phyloP scores from a whole-genome alignment of 129 eudicot genomes.

The Escallonia herrerae region DNA sequence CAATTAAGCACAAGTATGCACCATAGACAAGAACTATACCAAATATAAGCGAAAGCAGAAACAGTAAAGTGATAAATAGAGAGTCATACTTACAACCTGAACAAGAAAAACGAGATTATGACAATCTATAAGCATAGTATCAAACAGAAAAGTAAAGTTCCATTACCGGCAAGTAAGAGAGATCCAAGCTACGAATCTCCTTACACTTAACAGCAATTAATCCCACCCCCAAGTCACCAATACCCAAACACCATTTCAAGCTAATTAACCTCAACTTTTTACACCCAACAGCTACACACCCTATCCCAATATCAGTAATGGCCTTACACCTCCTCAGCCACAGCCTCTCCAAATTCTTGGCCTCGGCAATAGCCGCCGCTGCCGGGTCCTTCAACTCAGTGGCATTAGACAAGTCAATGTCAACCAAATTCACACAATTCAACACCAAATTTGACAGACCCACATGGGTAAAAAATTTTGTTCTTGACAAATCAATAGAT shows the following conservation, averaged over 20 bases:
- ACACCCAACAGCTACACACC: constrained; percentile 97
- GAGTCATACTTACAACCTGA: background rate
- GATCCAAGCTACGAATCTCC: constrained; percentile 74
- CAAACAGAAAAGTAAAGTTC: constrained; percentile 2
- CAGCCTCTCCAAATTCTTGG: constrained; percentile 68
- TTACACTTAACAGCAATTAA: constrained; percentile 91
- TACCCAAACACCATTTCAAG: constrained; percentile 92
- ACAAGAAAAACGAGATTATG: too few relatives aligned
- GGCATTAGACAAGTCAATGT: constrained; percentile 74
- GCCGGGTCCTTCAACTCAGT: constrained; percentile 59
- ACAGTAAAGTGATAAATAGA: background rate
- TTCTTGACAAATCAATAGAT: constrained; percentile 64
- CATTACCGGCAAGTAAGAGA: constrained; percentile 89
- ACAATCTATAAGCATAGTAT: too few relatives aligned
- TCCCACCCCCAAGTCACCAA: constrained; percentile 92
- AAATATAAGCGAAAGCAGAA: background rate
- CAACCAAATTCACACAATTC: constrained; percentile 58
- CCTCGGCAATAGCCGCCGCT: constrained; percentile 57
- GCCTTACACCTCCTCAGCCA: constrained; percentile 68
- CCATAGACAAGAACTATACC: too few relatives aligned
- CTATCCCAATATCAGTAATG: constrained; percentile 90
- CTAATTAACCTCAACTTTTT: constrained; percentile 55
- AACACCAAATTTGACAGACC: constrained; percentile 61
- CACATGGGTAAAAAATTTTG: constrained; percentile 57
- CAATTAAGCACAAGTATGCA: too few relatives aligned